These are phyloP conservation scores for Sporothrix pallida DNA, from an alignment of 2,329 filamentous ascomycete species.

Conservation along the genomic window DNA sequence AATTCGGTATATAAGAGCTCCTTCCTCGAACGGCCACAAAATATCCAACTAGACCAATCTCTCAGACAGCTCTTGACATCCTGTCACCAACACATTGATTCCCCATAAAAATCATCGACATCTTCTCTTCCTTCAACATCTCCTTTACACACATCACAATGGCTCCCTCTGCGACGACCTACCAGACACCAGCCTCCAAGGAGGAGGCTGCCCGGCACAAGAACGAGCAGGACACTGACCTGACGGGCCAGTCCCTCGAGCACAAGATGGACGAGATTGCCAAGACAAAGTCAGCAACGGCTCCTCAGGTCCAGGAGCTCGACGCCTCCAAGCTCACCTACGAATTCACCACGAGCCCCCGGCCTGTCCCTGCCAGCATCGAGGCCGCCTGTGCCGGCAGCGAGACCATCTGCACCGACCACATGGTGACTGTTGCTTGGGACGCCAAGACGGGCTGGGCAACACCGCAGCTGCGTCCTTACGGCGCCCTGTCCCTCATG, in stretches of 20 bases:
- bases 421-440: conserved; percentile 84
- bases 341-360: conserved; percentile 57
- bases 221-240: conserved; percentile 55
- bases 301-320: conserved; percentile 51
- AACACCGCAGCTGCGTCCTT: conserved; percentile 74
- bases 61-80: background rate
- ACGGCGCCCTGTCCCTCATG: conserved; percentile 77
- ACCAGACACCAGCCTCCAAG: conserved; percentile 12
- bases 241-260: conserved; percentile 59
- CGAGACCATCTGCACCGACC: conserved; percentile 74
- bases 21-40: background rate
- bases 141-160: conserved; percentile 36
- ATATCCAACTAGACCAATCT: background rate
- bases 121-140: background rate
- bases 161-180: conserved; percentile 40
- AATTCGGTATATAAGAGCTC: conserved; percentile 20
- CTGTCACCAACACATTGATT: background rate
- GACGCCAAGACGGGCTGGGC: conserved; percentile 70
- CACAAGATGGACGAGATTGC: conserved; percentile 52
- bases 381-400: conserved; percentile 53
- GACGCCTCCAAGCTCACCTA: conserved; percentile 67
- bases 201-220: conserved; percentile 41
- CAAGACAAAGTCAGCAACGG: conserved; percentile 37
- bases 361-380: conserved; percentile 57
- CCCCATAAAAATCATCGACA: background rate